Evolutionary conservation across 768 basidiomycete species (phyloP).

Genomic region (Boletus rubescentipes): DNA sequence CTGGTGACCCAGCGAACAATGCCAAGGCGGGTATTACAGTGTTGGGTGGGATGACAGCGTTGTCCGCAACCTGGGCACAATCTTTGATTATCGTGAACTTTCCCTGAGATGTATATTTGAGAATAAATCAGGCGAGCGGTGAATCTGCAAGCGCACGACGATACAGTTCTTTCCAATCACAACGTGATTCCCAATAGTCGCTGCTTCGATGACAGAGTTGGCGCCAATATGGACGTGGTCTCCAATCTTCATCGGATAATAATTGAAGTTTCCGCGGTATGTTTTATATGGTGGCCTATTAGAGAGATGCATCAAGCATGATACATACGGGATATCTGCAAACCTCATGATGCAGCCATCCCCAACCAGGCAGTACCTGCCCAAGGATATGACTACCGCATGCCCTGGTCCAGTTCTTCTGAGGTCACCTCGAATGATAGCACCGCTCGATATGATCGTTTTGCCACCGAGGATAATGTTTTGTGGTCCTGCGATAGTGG

Average conservation of each 20-base stretch:
- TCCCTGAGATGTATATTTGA: constrained; percentile 51
- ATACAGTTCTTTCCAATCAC: constrained; percentile 95
- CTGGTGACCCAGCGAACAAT: constrained; percentile 86
- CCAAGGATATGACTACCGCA: constrained; percentile 91
- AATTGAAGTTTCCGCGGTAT: constrained; percentile 89
- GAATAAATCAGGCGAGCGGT: not conserved
- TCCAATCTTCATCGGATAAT: constrained; percentile 96
- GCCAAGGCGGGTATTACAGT: constrained; percentile 90
- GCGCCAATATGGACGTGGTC: constrained; percentile 94
- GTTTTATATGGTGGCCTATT: constrained; percentile 84
- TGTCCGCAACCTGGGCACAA: constrained; percentile 86
- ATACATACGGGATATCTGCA: constrained; percentile 12
- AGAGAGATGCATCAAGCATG: not conserved
- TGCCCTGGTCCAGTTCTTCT: constrained; percentile 86
- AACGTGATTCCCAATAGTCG: constrained; percentile 90
- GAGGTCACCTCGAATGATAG: constrained; percentile 92
- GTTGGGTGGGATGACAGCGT: constrained; percentile 86
- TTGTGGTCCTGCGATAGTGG: constrained; percentile 88
- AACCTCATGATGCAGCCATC: constrained; percentile 89
- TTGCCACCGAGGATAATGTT: constrained; percentile 98
- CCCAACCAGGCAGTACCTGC: constrained; percentile 89
- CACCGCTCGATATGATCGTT: constrained; percentile 88
- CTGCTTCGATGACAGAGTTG: constrained; percentile 89
- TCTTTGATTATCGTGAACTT: constrained; percentile 98
- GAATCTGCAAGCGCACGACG: constrained; percentile 56